Evolutionary conservation across 768 basidiomycete genomes (phyloP).

Genomic region (Podaxis pistillaris): DNA sequence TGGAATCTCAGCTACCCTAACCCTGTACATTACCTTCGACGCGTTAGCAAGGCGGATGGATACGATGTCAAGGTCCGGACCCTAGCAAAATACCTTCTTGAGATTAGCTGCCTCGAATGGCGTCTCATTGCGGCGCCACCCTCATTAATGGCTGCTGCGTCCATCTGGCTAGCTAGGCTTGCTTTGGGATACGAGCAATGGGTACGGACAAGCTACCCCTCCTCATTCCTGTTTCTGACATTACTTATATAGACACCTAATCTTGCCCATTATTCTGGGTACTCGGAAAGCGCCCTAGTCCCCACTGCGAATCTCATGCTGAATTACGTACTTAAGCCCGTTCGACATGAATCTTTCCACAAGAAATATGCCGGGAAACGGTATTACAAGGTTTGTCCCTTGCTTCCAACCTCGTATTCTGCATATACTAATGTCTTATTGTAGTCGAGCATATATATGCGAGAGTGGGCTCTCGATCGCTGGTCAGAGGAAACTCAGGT

Average conservation of each 20-base stretch:
- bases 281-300: conserved; percentile 78
- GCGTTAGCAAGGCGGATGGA: conserved; percentile 94
- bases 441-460: conserved; percentile 80
- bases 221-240: conserved; percentile 7
- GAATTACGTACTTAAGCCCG: conserved; percentile 82
- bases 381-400: conserved; percentile 68
- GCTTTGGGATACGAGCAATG: conserved; percentile 82
- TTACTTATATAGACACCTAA: conserved; percentile 60
- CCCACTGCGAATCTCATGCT: conserved; percentile 93
- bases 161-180: conserved; percentile 86
- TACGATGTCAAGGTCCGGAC: conserved; percentile 93
- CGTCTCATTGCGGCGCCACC: conserved; percentile 78
- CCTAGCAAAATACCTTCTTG: conserved; percentile 90
- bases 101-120: conserved; percentile 89
- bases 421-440: not conserved
- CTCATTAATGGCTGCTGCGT: conserved; percentile 84
- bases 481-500: conserved; percentile 68
- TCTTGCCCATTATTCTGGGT: conserved; percentile 92
- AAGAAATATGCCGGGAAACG: conserved; percentile 94
- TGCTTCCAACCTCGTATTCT: not conserved
- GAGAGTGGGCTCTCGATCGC: conserved; percentile 78
- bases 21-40: conserved; percentile 89
- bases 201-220: conserved; percentile 53
- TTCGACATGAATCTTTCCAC: conserved; percentile 81
- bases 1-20: conserved; percentile 94